Evolutionary conservation across 2,329 filamentous ascomycete genomes (phyloP).

Genomic region (Apiospora arundinis): DNA sequence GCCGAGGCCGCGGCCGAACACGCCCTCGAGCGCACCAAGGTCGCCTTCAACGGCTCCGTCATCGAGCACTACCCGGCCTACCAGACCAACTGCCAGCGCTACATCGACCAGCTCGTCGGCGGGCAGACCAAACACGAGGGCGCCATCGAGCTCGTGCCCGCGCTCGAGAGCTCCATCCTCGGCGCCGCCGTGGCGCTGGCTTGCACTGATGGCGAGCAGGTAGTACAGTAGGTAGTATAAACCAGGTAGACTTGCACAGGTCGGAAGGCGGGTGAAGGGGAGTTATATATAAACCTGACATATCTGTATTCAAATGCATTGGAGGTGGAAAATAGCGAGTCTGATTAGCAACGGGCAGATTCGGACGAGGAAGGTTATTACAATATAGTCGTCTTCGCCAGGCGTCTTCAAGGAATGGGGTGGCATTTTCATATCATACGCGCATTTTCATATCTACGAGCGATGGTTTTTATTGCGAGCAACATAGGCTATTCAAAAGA

Average conservation of each 20-base stretch:
- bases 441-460: background rate
- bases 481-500: background rate
- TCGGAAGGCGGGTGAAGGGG: too few relatives aligned
- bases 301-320: constrained; percentile 26
- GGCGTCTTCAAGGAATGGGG: background rate
- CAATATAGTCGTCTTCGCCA: background rate
- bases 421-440: constrained; percentile 7
- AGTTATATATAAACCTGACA: constrained; percentile 7
- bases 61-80: constrained; percentile 81
- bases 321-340: background rate
- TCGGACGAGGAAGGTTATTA: background rate
- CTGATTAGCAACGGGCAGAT: background rate
- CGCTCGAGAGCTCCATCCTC: constrained; percentile 76
- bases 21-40: constrained; percentile 56
- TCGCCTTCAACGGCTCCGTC: constrained; percentile 83
- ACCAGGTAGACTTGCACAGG: background rate
- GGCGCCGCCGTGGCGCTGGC: constrained; percentile 77
- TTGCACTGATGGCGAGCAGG: constrained; percentile 35
- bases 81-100: constrained; percentile 64
- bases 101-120: constrained; percentile 65
- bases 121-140: constrained; percentile 42
- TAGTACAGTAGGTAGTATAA: background rate
- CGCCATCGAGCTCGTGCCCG: constrained; percentile 68
- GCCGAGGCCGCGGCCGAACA: constrained; percentile 57
- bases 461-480: too few relatives aligned